phyloP scores from a whole-genome alignment of 1,139 yeast species.

The Torulaspora globosa region DNA sequence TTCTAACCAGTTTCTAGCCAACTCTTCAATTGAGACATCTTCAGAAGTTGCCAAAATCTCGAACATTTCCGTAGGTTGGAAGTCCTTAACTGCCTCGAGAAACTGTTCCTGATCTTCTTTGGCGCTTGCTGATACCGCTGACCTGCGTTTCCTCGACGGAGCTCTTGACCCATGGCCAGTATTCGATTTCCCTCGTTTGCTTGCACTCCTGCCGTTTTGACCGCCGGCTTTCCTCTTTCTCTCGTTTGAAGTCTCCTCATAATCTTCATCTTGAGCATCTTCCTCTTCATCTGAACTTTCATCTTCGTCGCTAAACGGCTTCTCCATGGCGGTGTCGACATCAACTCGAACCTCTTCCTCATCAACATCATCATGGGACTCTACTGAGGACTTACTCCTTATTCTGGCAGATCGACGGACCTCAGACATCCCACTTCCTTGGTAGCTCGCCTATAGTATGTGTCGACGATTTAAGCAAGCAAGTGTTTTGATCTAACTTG shows the following conservation, averaged over 20 bases:
- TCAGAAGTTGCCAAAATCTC: slow-evolving; percentile 53
- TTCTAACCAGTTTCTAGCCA: slow-evolving; percentile 70
- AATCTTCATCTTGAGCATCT: slow-evolving; percentile 24
- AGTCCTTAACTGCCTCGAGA: slow-evolving; percentile 38
- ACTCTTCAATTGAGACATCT: slow-evolving; percentile 50
- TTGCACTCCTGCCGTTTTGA: slow-evolving; percentile 8
- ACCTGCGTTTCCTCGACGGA: slow-evolving; percentile 5
- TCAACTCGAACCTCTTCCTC: slow-evolving; percentile 14
- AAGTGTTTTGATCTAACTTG: neutral
- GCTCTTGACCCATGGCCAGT: neutral
- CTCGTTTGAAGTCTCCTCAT: slow-evolving; percentile 15
- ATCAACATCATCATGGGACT: slow-evolving; percentile 16
- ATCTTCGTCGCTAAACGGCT: slow-evolving; percentile 7
- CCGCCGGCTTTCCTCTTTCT: slow-evolving; percentile 18
- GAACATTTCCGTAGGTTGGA: slow-evolving; percentile 53
- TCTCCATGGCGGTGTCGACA: slow-evolving; percentile 15
- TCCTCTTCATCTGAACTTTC: slow-evolving; percentile 18
- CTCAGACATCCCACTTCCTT: slow-evolving; percentile 15
- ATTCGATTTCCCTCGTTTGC: slow-evolving; percentile 9
- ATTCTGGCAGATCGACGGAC: slow-evolving; percentile 24
- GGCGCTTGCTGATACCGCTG: slow-evolving; percentile 13
- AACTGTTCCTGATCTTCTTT: slow-evolving; percentile 31
- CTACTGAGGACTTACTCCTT: slow-evolving; percentile 16
- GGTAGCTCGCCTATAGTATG: neutral
- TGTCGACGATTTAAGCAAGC: neutral